These are phyloP conservation scores for Aspergillus terreus DNA, from an alignment of 2,329 filamentous ascomycete species.

Conservation along the genomic window DNA sequence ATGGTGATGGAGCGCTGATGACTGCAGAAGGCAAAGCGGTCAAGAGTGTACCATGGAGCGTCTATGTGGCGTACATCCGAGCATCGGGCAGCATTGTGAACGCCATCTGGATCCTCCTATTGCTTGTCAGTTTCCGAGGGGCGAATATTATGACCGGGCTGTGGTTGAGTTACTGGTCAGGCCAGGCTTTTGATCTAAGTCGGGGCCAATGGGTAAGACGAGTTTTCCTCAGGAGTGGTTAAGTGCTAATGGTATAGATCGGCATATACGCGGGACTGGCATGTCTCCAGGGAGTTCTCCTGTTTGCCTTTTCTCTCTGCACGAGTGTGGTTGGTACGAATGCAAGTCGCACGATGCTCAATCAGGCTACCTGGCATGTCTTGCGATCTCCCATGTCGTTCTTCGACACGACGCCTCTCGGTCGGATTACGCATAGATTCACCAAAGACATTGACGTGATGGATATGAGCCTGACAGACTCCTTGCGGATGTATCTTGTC, in stretches of 20 bases:
- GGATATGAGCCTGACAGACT: constrained; percentile 87
- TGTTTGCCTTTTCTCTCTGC: constrained; percentile 67
- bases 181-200: constrained; percentile 61
- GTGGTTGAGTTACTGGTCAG: constrained; percentile 94
- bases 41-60: constrained; percentile 71
- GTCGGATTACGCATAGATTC: constrained; percentile 94
- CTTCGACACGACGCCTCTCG: constrained; percentile 94
- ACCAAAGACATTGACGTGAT: constrained; percentile 94
- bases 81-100: constrained; percentile 69
- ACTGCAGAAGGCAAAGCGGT: constrained; percentile 52
- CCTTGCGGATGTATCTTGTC: constrained; percentile 88
- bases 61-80: constrained; percentile 72
- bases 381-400: constrained; percentile 74
- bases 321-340: constrained; percentile 67
- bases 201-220: constrained; percentile 47
- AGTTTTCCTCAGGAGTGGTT: too few species aligned
- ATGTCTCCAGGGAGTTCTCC: constrained; percentile 54
- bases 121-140: constrained; percentile 71
- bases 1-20: too few species aligned
- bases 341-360: constrained; percentile 77
- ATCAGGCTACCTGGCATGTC: constrained; percentile 72
- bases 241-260: constrained; percentile 52
- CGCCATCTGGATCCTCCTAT: constrained; percentile 54
- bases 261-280: constrained; percentile 66
- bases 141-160: constrained; percentile 83